A percentile compares a stretch with the other conserved stretches of the same genome.
These are phyloP conservation scores for Nicotiana otophora DNA, from an alignment of 257 asterid species.

Conservation along the genomic window DNA sequence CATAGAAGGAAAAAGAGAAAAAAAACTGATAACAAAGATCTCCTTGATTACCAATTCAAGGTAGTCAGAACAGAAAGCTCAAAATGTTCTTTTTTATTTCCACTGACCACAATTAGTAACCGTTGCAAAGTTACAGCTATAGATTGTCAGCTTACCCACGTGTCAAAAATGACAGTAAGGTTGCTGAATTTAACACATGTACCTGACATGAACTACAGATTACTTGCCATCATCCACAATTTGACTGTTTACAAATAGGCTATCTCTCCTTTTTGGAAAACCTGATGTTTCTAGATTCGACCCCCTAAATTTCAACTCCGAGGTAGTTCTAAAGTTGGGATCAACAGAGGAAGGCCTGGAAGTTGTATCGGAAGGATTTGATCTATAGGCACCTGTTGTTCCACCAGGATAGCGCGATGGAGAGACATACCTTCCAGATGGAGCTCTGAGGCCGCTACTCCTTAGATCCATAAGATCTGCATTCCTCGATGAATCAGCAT, in stretches of 20 bases:
- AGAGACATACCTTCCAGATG: slow-evolving; percentile 68
- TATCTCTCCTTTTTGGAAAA: slow-evolving; percentile 63
- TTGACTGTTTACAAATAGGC: slow-evolving; percentile 47
- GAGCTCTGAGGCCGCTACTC: slow-evolving; percentile 47
- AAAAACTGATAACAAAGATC: background rate
- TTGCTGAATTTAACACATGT: slow-evolving; percentile 1
- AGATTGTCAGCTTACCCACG: slow-evolving; percentile 3
- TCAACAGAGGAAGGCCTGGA: slow-evolving; percentile 54
- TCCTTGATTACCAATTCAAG: slow-evolving; percentile 4
- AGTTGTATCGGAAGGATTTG: slow-evolving; percentile 38
- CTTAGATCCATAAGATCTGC: slow-evolving; percentile 62
- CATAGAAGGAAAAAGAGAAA: background rate
- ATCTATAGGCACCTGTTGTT: slow-evolving; percentile 40
- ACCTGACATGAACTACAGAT: slow-evolving; percentile 1
- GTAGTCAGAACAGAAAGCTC: slow-evolving; percentile 5
- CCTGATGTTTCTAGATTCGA: slow-evolving; percentile 48
- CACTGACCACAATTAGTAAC: slow-evolving; percentile 13
- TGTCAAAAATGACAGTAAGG: background rate
- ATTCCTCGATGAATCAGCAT: slow-evolving; percentile 57
- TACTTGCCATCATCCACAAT: slow-evolving; percentile 53
- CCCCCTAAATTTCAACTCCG: slow-evolving; percentile 70
- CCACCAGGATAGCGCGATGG: slow-evolving; percentile 62
- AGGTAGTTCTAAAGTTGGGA: slow-evolving; percentile 45
- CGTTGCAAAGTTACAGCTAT: slow-evolving; percentile 30
- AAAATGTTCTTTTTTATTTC: slow-evolving; percentile 23